These are phyloP conservation scores for Tephrocybe sp. DNA, from an alignment of 768 basidiomycete genomes.

Conservation along the genomic window DNA sequence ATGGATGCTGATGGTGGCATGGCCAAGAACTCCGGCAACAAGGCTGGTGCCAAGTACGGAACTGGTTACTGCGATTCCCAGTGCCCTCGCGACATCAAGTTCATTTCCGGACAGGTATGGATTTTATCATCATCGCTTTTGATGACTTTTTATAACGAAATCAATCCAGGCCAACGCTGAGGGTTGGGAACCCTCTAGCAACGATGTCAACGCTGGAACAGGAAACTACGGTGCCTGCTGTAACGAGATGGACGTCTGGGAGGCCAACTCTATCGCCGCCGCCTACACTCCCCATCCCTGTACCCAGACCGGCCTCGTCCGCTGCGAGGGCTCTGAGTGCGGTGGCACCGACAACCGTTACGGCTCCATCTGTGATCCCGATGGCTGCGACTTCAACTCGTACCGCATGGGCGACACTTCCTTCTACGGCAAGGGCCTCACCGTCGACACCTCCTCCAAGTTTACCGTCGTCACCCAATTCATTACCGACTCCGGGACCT, in stretches of 20 bases:
- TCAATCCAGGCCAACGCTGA: constrained; percentile 42
- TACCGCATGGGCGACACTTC: constrained; percentile 49
- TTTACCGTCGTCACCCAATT: constrained; percentile 65
- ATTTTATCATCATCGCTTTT: not conserved
- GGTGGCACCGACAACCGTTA: constrained; percentile 33
- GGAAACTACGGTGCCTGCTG: constrained; percentile 53
- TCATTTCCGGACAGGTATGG: constrained; percentile 56
- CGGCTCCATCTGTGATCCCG: constrained; percentile 49
- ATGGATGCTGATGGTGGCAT: constrained; percentile 62
- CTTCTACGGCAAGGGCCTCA: constrained; percentile 48
- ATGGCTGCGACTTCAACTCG: constrained; percentile 64
- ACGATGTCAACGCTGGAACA: constrained; percentile 43
- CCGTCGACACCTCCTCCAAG: constrained; percentile 48
- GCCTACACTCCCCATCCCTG: constrained; percentile 56
- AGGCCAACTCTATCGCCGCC: constrained; percentile 50
- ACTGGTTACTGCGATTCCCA: constrained; percentile 70
- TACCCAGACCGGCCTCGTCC: constrained; percentile 34
- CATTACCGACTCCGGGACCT: constrained; percentile 45
- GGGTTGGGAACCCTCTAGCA: constrained; percentile 37
- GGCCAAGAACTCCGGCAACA: constrained; percentile 47
- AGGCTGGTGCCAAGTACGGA: constrained; percentile 55
- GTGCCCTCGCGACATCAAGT: constrained; percentile 62
- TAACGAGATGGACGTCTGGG: constrained; percentile 62
- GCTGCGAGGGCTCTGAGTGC: constrained; percentile 43
- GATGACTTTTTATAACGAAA: not conserved